These are phyloP conservation scores for Russula sp. DNA, from an alignment of 768 basidiomycete genomes.

Conservation along the genomic window DNA sequence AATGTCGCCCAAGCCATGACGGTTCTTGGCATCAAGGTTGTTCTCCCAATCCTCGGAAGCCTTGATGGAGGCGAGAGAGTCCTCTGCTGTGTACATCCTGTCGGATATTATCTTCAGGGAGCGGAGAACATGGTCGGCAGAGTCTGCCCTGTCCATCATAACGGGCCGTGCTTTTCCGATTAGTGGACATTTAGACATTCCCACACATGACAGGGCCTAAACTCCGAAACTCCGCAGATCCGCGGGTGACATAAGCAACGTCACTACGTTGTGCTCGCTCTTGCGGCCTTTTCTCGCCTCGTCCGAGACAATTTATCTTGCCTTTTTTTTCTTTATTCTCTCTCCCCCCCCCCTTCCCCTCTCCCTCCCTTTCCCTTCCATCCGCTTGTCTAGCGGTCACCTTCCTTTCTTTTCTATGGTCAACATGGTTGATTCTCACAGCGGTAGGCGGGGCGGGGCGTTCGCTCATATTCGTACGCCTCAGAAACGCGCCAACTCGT, in stretches of 20 bases:
- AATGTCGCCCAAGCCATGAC: no score
- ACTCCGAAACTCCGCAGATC: neutral
- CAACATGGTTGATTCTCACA: conserved; percentile 13
- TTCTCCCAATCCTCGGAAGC: no score
- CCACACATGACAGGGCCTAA: no score
- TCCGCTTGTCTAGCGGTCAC: conserved; percentile 30
- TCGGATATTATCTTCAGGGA: no score
- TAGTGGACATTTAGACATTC: no score
- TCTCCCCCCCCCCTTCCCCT: neutral
- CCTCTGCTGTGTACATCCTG: no score
- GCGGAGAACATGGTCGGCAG: no score
- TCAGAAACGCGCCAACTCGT: conserved; percentile 10
- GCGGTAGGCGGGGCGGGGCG: neutral
- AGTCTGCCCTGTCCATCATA: no score
- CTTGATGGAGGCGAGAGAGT: no score
- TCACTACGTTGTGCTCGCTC: neutral
- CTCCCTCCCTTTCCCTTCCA: conserved; percentile 13
- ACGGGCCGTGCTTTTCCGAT: no score
- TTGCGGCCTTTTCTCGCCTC: neutral
- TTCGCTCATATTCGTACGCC: conserved; percentile 5
- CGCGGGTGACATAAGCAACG: conserved; percentile 2
- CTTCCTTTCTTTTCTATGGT: conserved; percentile 21
- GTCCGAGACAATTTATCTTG: neutral
- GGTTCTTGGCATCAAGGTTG: no score
- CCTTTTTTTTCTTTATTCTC: neutral